A percentile compares a stretch with the other conserved stretches of the same genome.
phyloP scores from a whole-genome alignment of 495 filamentous ascomycete genomes.

The Penicillium subrubescens region DNA sequence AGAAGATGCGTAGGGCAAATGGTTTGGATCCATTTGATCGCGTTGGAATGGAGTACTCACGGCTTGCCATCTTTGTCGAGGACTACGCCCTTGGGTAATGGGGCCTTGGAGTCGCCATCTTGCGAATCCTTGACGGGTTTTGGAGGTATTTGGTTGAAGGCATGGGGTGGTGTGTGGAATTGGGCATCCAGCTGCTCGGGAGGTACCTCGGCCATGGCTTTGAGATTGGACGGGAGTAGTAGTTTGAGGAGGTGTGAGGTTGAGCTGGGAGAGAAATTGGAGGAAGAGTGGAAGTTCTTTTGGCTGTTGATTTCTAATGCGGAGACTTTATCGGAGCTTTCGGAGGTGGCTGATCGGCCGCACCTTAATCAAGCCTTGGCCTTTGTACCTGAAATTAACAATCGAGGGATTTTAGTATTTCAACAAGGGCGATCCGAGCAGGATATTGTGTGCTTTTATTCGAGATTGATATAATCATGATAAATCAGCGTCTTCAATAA shows the following conservation, averaged over 20 bases:
- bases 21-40: neutral
- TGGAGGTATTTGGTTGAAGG: conserved; percentile 29
- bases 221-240: neutral
- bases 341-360: conserved; percentile 5
- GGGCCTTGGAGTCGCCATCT: conserved; percentile 37
- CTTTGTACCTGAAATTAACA: no score
- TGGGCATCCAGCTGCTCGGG: conserved; percentile 22
- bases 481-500: no score
- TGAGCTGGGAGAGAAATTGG: neutral
- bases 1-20: neutral
- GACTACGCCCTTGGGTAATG: conserved; percentile 76
- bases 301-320: conserved; percentile 31
- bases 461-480: no score
- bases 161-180: conserved; percentile 4
- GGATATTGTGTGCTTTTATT: no score
- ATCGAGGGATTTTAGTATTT: no score
- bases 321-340: conserved; percentile 12
- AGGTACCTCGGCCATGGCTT: conserved; percentile 22
- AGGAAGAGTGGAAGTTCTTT: neutral
- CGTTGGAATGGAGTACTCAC: conserved; percentile 57
- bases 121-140: conserved; percentile 26
- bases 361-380: neutral
- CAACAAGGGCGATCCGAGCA: no score
- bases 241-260: neutral
- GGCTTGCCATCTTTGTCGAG: conserved; percentile 94